phyloP scores from a whole-genome alignment of 768 basidiomycete species.

The Lactarius sanguifluus region DNA sequence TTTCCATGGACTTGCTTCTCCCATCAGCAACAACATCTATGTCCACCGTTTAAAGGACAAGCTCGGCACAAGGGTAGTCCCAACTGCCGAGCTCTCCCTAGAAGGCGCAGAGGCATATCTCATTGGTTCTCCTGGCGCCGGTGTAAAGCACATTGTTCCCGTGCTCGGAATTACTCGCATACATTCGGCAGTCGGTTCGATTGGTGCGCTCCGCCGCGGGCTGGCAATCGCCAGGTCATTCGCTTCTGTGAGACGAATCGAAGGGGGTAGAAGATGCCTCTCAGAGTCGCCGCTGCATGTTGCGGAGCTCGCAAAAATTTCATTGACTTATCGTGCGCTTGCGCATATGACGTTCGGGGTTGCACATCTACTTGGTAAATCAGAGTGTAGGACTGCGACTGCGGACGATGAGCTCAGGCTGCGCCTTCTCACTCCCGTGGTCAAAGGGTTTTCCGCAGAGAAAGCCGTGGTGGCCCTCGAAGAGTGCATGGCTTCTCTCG shows the following conservation, averaged over 20 bases:
- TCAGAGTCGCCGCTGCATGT: slow-evolving; percentile 61
- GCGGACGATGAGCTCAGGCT: slow-evolving; percentile 52
- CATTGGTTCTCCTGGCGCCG: slow-evolving; percentile 56
- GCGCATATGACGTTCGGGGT: slow-evolving; percentile 62
- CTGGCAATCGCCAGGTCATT: slow-evolving; percentile 67
- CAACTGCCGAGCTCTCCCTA: slow-evolving; percentile 73
- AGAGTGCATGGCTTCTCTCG: slow-evolving; percentile 70
- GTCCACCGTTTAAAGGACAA: slow-evolving; percentile 79
- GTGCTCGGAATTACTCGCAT: slow-evolving; percentile 78
- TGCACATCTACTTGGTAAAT: slow-evolving; percentile 56
- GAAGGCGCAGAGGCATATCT: slow-evolving; percentile 60
- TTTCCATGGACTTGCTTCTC: slow-evolving; percentile 43
- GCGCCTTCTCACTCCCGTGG: slow-evolving; percentile 64
- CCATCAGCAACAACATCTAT: slow-evolving; percentile 62
- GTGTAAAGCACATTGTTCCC: slow-evolving; percentile 65
- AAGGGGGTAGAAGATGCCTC: slow-evolving; percentile 50
- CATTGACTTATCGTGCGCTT: slow-evolving; percentile 63
- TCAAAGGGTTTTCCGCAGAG: slow-evolving; percentile 70
- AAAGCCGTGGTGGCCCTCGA: slow-evolving; percentile 64
- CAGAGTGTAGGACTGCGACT: slow-evolving; percentile 54
- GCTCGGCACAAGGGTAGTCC: slow-evolving; percentile 69
- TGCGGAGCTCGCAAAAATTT: slow-evolving; percentile 58
- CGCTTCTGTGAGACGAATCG: slow-evolving; percentile 57
- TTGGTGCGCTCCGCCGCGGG: slow-evolving; percentile 59
- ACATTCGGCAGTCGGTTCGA: slow-evolving; percentile 57